phyloP scores from a whole-genome alignment of 2,329 filamentous ascomycete species.

The Fusarium udum region DNA sequence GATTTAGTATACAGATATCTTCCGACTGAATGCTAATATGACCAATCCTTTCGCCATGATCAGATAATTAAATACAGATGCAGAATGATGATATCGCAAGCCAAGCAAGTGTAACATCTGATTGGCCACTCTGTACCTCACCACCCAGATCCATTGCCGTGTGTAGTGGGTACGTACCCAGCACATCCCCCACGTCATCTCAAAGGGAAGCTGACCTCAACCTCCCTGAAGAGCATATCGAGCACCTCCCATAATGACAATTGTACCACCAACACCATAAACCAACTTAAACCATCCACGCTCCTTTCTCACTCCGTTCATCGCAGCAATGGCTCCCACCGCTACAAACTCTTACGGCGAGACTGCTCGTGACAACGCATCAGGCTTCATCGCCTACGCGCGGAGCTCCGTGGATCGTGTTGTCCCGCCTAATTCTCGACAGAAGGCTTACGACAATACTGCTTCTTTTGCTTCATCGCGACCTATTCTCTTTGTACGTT shows the following conservation, averaged over 20 bases:
- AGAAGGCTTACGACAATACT: conserved; percentile 63
- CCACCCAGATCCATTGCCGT: neutral
- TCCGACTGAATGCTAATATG: too few relatives aligned
- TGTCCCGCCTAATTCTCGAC: conserved; percentile 69
- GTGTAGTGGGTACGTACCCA: conserved; percentile 1
- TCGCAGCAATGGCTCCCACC: conserved; percentile 16
- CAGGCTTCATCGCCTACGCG: conserved; percentile 51
- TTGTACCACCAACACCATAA: neutral
- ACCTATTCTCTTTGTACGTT: conserved; percentile 74
- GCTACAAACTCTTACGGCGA: conserved; percentile 29
- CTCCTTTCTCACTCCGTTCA: neutral
- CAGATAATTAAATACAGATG: too few relatives aligned
- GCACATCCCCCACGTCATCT: conserved; percentile 31
- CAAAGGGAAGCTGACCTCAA: neutral
- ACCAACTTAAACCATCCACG: neutral
- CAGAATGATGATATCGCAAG: neutral
- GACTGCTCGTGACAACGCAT: conserved; percentile 47
- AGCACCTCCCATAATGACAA: conserved; percentile 9
- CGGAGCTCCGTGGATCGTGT: conserved; percentile 59
- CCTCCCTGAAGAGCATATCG: neutral
- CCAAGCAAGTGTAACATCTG: conserved; percentile 6
- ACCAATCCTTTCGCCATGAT: too few relatives aligned
- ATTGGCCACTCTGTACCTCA: conserved; percentile 1
- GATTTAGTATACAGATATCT: too few relatives aligned
- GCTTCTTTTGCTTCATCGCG: conserved; percentile 68